Evolutionary conservation across 1,284 basidiomycete species (phyloP).

Genomic region (Lentinula novae-zelandiae): DNA sequence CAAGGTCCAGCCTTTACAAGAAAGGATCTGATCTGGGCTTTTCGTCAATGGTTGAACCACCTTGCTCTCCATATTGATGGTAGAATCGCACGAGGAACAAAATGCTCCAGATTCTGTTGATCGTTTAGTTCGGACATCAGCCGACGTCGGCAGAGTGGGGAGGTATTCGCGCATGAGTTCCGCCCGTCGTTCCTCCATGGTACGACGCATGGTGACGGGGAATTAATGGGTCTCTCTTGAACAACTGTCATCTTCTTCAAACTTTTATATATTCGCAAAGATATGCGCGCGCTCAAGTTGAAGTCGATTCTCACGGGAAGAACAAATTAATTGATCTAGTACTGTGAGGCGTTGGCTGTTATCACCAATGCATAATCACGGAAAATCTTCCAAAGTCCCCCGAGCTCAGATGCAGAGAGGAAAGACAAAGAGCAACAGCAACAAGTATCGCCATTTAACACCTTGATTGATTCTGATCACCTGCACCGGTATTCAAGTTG

Average conservation of each 20-base stretch:
- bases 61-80: background rate
- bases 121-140: background rate
- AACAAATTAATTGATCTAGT: background rate
- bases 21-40: background rate
- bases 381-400: too few species aligned
- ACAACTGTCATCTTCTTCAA: too few species aligned
- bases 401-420: too few species aligned
- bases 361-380: too few species aligned
- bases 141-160: background rate
- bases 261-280: too few species aligned
- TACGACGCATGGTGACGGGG: background rate
- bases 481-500: too few species aligned
- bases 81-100: background rate
- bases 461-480: too few species aligned
- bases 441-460: too few species aligned
- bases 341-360: too few species aligned
- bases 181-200: slow-evolving; percentile 3
- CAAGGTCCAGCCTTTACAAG: slow-evolving; percentile 49
- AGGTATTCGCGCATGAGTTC: background rate
- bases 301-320: too few species aligned
- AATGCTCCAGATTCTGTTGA: background rate
- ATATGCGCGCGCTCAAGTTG: too few species aligned
- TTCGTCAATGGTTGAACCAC: background rate
- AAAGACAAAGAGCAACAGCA: too few species aligned
- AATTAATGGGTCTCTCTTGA: background rate